phyloP scores from a whole-genome alignment of 1,284 basidiomycete genomes.

The Malassezia brasiliensis region DNA sequence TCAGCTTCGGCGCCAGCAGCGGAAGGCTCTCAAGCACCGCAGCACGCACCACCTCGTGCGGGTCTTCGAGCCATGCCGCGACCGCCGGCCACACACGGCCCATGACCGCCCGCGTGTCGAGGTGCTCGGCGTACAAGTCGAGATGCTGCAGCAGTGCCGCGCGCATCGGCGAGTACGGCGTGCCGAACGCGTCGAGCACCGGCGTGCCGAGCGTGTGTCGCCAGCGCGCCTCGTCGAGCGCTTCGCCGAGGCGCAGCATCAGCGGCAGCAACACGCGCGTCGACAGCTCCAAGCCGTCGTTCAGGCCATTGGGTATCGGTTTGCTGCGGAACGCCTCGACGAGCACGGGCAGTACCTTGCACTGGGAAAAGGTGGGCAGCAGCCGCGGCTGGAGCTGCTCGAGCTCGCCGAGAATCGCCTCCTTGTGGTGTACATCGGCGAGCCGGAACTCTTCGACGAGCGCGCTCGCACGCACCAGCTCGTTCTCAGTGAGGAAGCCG shows the following conservation, averaged over 20 bases:
- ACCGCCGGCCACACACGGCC: constrained; percentile 89
- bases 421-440: constrained; percentile 71
- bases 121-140: constrained; percentile 69
- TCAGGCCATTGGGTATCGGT: not conserved
- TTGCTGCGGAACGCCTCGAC: constrained; percentile 56
- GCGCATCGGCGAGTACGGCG: constrained; percentile 69
- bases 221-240: constrained; percentile 32
- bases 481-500: constrained; percentile 78
- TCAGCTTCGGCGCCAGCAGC: constrained; percentile 67
- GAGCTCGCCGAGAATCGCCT: constrained; percentile 43
- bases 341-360: constrained; percentile 77
- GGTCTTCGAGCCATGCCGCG: constrained; percentile 90
- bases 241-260: constrained; percentile 33
- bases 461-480: constrained; percentile 71
- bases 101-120: constrained; percentile 72
- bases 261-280: constrained; percentile 27
- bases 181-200: constrained; percentile 33
- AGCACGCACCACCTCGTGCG: constrained; percentile 82
- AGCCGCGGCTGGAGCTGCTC: constrained; percentile 47
- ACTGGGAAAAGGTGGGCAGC: constrained; percentile 74
- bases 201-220: constrained; percentile 22
- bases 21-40: constrained; percentile 83
- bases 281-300: constrained; percentile 17
- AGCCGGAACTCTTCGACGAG: constrained; percentile 81
- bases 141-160: constrained; percentile 86